Evolutionary conservation across 495 filamentous ascomycete species (phyloP).

Genomic region (Annulohypoxylon bovei): DNA sequence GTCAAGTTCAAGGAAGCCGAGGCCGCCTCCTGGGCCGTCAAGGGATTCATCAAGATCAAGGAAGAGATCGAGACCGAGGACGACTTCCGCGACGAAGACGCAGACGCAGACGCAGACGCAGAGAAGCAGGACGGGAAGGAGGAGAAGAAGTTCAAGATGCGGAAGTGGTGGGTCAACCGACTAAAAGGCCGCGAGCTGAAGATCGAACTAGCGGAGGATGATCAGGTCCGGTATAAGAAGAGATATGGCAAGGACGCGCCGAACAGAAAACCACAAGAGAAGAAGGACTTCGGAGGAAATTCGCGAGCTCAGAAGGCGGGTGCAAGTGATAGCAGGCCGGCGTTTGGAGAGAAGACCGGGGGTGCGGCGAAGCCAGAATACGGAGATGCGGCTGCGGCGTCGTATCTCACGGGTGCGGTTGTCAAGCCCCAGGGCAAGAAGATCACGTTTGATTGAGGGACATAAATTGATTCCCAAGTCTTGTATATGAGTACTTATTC

Average conservation of each 20-base stretch:
- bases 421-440: slow-evolving; percentile 85
- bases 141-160: slow-evolving; percentile 64
- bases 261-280: slow-evolving; percentile 17
- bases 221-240: slow-evolving; percentile 87
- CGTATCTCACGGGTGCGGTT: slow-evolving; percentile 76
- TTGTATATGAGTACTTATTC: not conserved
- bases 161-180: slow-evolving; percentile 84
- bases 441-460: slow-evolving; percentile 74
- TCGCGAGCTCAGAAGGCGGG: not conserved
- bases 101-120: slow-evolving; percentile 53
- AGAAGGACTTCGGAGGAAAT: slow-evolving; percentile 19
- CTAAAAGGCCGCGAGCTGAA: slow-evolving; percentile 80
- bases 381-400: slow-evolving; percentile 51
- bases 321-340: slow-evolving; percentile 25
- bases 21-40: slow-evolving; percentile 79
- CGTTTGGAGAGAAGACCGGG: slow-evolving; percentile 33
- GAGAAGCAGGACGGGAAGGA: slow-evolving; percentile 45
- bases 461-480: not conserved
- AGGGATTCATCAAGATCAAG: slow-evolving; percentile 75
- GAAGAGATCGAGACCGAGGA: slow-evolving; percentile 65
- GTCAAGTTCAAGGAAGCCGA: slow-evolving; percentile 85
- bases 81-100: slow-evolving; percentile 66
- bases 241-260: slow-evolving; percentile 78
- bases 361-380: slow-evolving; percentile 47
- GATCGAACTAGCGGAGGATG: slow-evolving; percentile 93